A percentile compares a stretch with the other conserved stretches of the same genome.
Evolutionary conservation across 2,329 filamentous ascomycete genomes (phyloP).

Genomic region (Clonostachys rosea): DNA sequence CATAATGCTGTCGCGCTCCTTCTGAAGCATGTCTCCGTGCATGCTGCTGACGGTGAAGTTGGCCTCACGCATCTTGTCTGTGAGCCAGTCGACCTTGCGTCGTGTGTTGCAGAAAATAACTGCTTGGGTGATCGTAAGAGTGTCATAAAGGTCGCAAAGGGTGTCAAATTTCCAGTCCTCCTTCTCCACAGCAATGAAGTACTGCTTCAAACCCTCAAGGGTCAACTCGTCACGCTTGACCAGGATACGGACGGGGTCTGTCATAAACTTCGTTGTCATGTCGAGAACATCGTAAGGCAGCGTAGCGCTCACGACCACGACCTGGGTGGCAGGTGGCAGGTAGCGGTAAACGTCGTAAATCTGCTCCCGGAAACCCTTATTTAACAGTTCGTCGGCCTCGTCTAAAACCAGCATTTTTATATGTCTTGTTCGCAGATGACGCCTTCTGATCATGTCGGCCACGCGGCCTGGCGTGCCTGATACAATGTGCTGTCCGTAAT

Average conservation of each 20-base stretch:
- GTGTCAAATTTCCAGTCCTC: slow-evolving; percentile 99
- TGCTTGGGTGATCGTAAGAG: slow-evolving; percentile 95
- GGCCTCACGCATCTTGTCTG: slow-evolving; percentile 97
- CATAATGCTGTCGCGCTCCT: slow-evolving; percentile 98
- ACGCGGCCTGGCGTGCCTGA: slow-evolving; percentile 97
- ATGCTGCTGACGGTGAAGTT: slow-evolving; percentile 99
- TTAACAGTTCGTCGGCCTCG: slow-evolving; percentile 64
- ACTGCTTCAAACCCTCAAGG: slow-evolving; percentile 95
- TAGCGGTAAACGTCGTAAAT: slow-evolving; percentile 99
- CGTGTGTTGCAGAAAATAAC: slow-evolving; percentile 99
- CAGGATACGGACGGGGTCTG: slow-evolving; percentile 89
- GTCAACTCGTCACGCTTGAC: slow-evolving; percentile 99
- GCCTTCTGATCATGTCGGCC: slow-evolving; percentile 57
- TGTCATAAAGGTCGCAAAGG: slow-evolving; percentile 97
- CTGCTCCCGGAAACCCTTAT: slow-evolving; percentile 94
- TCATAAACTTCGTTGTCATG: slow-evolving; percentile 99
- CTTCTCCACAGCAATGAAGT: slow-evolving; percentile 98
- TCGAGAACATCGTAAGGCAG: slow-evolving; percentile 97
- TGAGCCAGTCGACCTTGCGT: slow-evolving; percentile 98
- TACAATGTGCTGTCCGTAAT: slow-evolving; percentile 96
- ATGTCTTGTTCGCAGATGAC: slow-evolving; percentile 53
- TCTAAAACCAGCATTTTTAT: slow-evolving; percentile 62
- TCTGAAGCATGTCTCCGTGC: slow-evolving; percentile 99
- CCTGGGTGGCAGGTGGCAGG: slow-evolving; percentile 91
- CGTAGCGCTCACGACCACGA: slow-evolving; percentile 96